Evolutionary conservation across 306 rosid genomes (phyloP).

Genomic region (Crotalaria pallida): DNA sequence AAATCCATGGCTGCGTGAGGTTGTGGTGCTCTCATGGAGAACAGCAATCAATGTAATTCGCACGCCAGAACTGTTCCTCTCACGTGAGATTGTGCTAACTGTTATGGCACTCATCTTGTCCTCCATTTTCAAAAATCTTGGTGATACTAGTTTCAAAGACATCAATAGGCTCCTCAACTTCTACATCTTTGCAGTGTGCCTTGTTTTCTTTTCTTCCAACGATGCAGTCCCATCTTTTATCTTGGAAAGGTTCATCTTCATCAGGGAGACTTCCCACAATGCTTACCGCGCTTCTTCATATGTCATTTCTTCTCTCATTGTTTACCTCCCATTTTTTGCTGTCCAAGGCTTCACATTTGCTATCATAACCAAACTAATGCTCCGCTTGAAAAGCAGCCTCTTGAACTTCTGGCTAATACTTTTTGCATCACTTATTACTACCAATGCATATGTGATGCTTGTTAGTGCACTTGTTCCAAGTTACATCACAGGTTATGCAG

Average conservation of each 20-base stretch:
- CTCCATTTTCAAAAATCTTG: constrained; percentile 47
- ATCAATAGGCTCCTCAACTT: constrained; percentile 77
- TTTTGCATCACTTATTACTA: constrained; percentile 73
- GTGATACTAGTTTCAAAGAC: constrained; percentile 45
- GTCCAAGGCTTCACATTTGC: constrained; percentile 87
- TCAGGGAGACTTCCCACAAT: constrained; percentile 79
- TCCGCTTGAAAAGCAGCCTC: constrained; percentile 42
- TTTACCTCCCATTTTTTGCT: constrained; percentile 86
- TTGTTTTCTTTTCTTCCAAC: constrained; percentile 87
- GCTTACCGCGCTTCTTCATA: constrained; percentile 90
- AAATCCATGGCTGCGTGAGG: constrained; percentile 84
- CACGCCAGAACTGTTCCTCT: constrained; percentile 85
- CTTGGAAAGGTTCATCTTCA: constrained; percentile 83
- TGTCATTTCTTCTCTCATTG: constrained; percentile 70
- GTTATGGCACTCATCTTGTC: constrained; percentile 79
- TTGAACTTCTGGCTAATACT: constrained; percentile 64
- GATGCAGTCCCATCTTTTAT: constrained; percentile 91
- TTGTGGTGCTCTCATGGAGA: constrained; percentile 71
- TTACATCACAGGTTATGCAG: constrained; percentile 82
- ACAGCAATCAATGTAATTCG: constrained; percentile 69
- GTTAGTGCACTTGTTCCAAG: constrained; percentile 93
- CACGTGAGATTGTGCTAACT: constrained; percentile 73
- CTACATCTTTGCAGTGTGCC: constrained; percentile 82
- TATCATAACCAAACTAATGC: constrained; percentile 49
- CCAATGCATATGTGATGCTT: constrained; percentile 86